Base-by-base conservation (phyloP, 2,329 filamentous ascomycete genomes). In the Dothideomycetidae sp. region DNA sequence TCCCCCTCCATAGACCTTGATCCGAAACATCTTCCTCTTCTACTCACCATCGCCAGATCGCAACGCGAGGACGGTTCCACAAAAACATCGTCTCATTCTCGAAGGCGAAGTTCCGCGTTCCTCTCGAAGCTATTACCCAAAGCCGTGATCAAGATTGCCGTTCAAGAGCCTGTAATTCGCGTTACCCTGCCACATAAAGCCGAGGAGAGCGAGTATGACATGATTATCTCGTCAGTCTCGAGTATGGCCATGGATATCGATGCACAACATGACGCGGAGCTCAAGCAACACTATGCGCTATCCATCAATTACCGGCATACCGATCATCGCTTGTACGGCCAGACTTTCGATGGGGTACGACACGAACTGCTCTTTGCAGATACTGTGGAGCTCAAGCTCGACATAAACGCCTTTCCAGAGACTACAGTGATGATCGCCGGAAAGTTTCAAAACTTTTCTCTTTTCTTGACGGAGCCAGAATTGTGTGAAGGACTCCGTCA, bases 1-100 rank as follows among this genome's bases (percentile, higher is more conserved):
- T 98, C 90, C 4, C 90, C 90, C 1, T 94, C 90, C 0, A 67
- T 96, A 35, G 90, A 98, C 55, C 67, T 98, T 21, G 83, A 93
- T 53, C 88, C 90, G 2, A 82, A 83, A 46, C 88, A 96, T 61
- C 65, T 98, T 11, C 88, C 90, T 2, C 68, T 94, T 5, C 65
- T 96, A 14, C 63, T 93, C 33, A 80, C 81, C 13, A 67, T 96
- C 45, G 62, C 85, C 30, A 78, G 77, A 46, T 67, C 67, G 32
- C 42, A 39, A 17, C 34, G 42, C 32, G 31, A 38, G 14, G 47
- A 51, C 15, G 49, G 55, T 17, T 37, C 49, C 10, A 28, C 51
- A 49, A 38, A 31, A n/a, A 11, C 10, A 2, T 26, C 36, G 13
- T 21, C 23, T 28, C 11, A 10, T n/a, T 26, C 36, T 9, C 33